Evolutionary conservation across 2,329 filamentous ascomycete genomes (phyloP).

Genomic region (Aspergillus alliaceus): DNA sequence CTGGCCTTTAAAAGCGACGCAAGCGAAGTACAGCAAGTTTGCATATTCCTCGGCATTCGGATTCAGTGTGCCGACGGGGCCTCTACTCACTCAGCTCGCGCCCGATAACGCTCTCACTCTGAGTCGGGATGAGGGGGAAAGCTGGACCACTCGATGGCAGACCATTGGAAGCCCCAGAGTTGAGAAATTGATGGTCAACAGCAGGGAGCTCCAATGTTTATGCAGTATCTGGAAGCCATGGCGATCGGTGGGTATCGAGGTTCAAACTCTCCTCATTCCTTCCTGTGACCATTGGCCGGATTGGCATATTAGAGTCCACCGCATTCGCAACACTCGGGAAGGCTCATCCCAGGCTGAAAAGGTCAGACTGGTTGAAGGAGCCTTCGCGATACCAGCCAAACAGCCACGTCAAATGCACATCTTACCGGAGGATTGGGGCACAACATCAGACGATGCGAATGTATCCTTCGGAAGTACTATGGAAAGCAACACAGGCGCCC

Average conservation of each 20-base stretch:
- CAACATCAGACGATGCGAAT: neutral
- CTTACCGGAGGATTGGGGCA: neutral
- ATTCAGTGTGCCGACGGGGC: slow-evolving; percentile 45
- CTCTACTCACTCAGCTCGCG: slow-evolving; percentile 40
- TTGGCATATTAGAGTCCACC: slow-evolving; percentile 21
- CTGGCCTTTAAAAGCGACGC: slow-evolving; percentile 40
- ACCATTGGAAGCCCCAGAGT: neutral
- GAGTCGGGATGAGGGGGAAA: slow-evolving; percentile 40
- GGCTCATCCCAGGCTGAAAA: neutral
- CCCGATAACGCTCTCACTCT: slow-evolving; percentile 41
- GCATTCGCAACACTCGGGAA: neutral
- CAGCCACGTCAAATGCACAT: neutral
- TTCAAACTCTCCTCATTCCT: slow-evolving; percentile 15
- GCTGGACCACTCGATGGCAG: slow-evolving; percentile 29
- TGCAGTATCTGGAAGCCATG: slow-evolving; percentile 17
- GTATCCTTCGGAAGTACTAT: neutral
- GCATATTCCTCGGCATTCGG: slow-evolving; percentile 52
- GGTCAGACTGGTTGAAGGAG: slow-evolving; percentile 1
- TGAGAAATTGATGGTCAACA: neutral
- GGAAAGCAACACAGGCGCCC: neutral
- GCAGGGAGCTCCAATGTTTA: neutral
- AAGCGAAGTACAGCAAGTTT: slow-evolving; percentile 52
- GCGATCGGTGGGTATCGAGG: slow-evolving; percentile 11
- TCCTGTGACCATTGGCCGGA: slow-evolving; percentile 13
- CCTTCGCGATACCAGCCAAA: neutral